Evolutionary conservation across 345 rosid genomes (phyloP).

Genomic region (Microcos paniculata): DNA sequence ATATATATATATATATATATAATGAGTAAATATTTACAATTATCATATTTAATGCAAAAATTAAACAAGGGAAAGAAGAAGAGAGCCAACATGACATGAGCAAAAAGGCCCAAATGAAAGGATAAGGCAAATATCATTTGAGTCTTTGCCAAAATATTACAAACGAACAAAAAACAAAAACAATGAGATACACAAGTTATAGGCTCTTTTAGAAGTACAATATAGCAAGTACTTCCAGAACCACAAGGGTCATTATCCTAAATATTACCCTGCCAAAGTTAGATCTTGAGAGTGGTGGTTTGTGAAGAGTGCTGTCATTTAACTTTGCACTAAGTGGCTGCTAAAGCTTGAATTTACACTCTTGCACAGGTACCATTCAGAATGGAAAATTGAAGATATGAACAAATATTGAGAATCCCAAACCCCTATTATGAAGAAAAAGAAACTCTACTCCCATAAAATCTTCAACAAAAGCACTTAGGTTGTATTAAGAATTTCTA

Average conservation of each 20-base stretch:
- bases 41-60: neutral
- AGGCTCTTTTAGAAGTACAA: neutral
- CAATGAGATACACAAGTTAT: neutral
- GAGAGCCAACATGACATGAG: neutral
- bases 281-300: neutral
- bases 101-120: neutral
- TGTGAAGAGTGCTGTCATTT: neutral
- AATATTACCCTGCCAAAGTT: neutral
- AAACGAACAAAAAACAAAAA: neutral
- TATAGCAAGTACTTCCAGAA: neutral
- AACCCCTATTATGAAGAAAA: neutral
- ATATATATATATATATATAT: conserved; percentile 2
- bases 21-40: neutral
- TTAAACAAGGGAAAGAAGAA: neutral
- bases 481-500: neutral
- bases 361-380: neutral
- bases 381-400: neutral
- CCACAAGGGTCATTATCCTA: neutral
- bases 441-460: neutral
- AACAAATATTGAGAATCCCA: neutral
- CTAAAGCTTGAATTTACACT: conserved; percentile 1
- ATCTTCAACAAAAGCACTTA: neutral
- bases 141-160: neutral
- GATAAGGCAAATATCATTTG: neutral
- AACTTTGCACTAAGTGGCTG: neutral